phyloP scores from a whole-genome alignment of 805 yeast genomes.

The Yamadazyma paraphyllophila region DNA sequence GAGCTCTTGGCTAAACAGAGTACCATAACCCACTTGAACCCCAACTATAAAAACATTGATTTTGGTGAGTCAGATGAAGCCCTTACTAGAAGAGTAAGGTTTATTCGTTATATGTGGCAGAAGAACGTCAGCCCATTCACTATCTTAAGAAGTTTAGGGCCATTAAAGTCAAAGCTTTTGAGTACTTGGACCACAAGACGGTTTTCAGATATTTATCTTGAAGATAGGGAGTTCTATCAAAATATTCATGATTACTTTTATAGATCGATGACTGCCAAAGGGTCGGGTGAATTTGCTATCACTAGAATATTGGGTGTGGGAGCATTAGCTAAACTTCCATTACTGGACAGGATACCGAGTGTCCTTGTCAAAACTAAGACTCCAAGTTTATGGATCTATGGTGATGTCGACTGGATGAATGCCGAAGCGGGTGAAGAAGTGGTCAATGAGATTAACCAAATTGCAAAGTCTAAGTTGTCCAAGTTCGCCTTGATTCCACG shows the following conservation, averaged over 20 bases:
- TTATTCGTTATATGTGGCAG: slow-evolving; percentile 49
- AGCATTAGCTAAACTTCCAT: slow-evolving; percentile 55
- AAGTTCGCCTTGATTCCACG: slow-evolving; percentile 32
- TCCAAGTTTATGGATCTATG: slow-evolving; percentile 61
- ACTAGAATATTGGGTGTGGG: slow-evolving; percentile 61
- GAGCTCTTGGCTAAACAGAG: slow-evolving; percentile 13
- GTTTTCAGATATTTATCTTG: slow-evolving; percentile 40
- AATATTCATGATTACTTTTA: slow-evolving; percentile 55
- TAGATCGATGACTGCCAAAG: slow-evolving; percentile 50
- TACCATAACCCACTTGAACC: slow-evolving; percentile 15
- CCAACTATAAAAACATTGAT: slow-evolving; percentile 12
- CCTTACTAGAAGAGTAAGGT: slow-evolving; percentile 21
- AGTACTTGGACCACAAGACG: slow-evolving; percentile 53
- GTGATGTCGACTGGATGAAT: slow-evolving; percentile 73
- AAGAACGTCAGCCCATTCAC: slow-evolving; percentile 55
- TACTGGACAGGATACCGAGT: slow-evolving; percentile 49
- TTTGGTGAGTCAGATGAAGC: slow-evolving; percentile 13
- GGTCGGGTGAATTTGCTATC: slow-evolving; percentile 64
- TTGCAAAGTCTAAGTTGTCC: slow-evolving; percentile 31
- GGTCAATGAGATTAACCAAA: slow-evolving; percentile 30
- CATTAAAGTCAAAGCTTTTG: slow-evolving; percentile 50
- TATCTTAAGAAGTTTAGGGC: slow-evolving; percentile 50
- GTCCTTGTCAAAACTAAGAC: slow-evolving; percentile 38
- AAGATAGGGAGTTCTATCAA: slow-evolving; percentile 28
- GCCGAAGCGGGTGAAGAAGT: slow-evolving; percentile 53